phyloP scores from a whole-genome alignment of 148 eudicot genomes.

The Suaeda aralocaspica region DNA sequence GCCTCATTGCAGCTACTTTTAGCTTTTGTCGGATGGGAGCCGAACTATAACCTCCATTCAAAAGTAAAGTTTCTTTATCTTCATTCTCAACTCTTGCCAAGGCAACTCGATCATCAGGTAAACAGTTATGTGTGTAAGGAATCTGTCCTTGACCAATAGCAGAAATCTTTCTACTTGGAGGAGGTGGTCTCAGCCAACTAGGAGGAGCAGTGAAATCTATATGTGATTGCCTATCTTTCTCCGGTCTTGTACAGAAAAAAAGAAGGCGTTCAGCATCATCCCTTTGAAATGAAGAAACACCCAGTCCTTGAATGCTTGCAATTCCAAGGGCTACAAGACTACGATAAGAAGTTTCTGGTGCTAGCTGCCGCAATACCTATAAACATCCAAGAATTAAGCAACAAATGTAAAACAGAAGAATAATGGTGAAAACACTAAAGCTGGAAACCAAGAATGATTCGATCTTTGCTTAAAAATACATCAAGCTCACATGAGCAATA shows the following conservation, averaged over 20 bases:
- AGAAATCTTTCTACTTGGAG: constrained; percentile 62
- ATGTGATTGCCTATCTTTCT: constrained; percentile 24
- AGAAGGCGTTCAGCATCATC: constrained; percentile 84
- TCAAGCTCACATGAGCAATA: background rate
- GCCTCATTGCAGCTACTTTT: constrained; percentile 79
- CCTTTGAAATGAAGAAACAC: constrained; percentile 83
- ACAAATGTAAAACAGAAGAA: background rate
- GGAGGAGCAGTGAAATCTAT: constrained; percentile 42
- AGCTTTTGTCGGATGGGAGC: constrained; percentile 39
- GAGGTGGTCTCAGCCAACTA: constrained; percentile 83
- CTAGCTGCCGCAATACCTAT: constrained; percentile 92
- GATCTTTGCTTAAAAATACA: background rate
- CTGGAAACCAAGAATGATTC: background rate
- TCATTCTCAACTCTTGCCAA: constrained; percentile 31
- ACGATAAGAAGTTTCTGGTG: constrained; percentile 80
- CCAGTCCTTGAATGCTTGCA: constrained; percentile 80
- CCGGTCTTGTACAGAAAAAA: constrained; percentile 50
- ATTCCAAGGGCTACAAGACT: constrained; percentile 84
- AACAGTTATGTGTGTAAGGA: constrained; percentile 30
- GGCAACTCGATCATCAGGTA: constrained; percentile 22
- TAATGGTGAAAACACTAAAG: background rate
- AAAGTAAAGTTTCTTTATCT: constrained; percentile 28
- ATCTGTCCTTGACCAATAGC: constrained; percentile 36
- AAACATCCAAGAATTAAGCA: constrained; percentile 9
- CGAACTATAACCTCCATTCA: constrained; percentile 41